Percentiles rank a stretch among this genome's conserved stretches.
phyloP scores from a whole-genome alignment of 2,329 filamentous ascomycete species.

The Tolypocladium album region DNA sequence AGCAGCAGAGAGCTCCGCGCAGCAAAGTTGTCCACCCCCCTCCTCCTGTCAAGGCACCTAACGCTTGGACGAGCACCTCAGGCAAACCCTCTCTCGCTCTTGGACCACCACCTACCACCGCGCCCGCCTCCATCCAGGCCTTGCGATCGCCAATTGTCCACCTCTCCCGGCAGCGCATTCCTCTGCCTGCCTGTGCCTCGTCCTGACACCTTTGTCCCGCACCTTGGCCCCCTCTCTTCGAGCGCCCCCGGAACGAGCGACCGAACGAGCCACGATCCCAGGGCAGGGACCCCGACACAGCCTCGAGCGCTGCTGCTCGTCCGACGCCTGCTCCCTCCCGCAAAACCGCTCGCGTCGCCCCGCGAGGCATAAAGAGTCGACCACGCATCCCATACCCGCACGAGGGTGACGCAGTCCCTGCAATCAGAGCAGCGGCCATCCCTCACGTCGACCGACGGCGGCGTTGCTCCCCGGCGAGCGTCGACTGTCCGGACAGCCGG shows the following conservation, averaged over 20 bases:
- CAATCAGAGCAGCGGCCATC: not conserved
- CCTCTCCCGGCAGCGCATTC: not conserved
- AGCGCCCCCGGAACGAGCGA: not conserved
- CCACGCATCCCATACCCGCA: not conserved
- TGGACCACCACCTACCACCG: not conserved
- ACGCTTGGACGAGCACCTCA: not conserved
- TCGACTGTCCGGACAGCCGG: slow-evolving; percentile 11
- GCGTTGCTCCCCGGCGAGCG: slow-evolving; percentile 19
- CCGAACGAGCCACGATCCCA: not conserved
- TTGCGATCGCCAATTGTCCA: not conserved
- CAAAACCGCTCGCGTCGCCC: not conserved
- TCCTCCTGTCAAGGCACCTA: not conserved
- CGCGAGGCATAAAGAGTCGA: not conserved
- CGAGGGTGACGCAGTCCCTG: not conserved
- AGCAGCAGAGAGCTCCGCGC: not conserved
- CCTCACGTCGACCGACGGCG: slow-evolving; percentile 16
- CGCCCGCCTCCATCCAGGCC: not conserved
- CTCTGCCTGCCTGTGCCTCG: not conserved
- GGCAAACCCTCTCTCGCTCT: not conserved
- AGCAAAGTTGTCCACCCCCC: not conserved
- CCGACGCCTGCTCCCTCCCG: not conserved
- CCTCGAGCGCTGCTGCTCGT: slow-evolving; percentile 1
- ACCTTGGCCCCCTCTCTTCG: not conserved
- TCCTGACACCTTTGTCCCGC: not conserved
- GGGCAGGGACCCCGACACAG: slow-evolving; percentile 1